Percentiles rank a stretch among this genome's conserved stretches.
phyloP scores from a whole-genome alignment of 352 stramenopile species.

The Halophytophthora batemanensis region DNA sequence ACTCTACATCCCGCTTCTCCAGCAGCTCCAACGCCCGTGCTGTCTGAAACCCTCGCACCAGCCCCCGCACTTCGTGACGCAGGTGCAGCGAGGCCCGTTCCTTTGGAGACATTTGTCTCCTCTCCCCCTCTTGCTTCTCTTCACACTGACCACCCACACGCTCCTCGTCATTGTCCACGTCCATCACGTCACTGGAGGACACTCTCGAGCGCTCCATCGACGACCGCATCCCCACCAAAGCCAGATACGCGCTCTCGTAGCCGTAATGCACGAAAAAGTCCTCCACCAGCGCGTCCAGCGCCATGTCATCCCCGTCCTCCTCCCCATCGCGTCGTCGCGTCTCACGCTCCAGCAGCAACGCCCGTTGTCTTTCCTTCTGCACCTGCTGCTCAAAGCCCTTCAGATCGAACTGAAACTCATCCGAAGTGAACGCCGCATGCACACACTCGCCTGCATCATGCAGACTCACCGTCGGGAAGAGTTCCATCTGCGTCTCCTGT shows the following conservation, averaged over 20 bases:
- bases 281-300: slow-evolving; percentile 31
- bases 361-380: slow-evolving; percentile 41
- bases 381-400: slow-evolving; percentile 40
- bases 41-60: slow-evolving; percentile 33
- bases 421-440: slow-evolving; percentile 17
- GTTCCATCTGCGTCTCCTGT: slow-evolving; percentile 18
- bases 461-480: slow-evolving; percentile 48
- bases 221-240: slow-evolving; percentile 15
- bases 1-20: slow-evolving; percentile 12
- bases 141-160: slow-evolving; percentile 3
- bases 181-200: slow-evolving; percentile 4
- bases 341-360: slow-evolving; percentile 21
- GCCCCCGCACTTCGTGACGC: slow-evolving; percentile 32
- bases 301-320: slow-evolving; percentile 24
- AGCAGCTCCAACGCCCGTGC: slow-evolving; percentile 26
- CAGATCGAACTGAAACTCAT: slow-evolving; percentile 50
- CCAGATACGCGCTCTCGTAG: slow-evolving; percentile 32
- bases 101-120: slow-evolving; percentile 5
- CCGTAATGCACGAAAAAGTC: slow-evolving; percentile 44
- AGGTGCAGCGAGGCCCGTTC: slow-evolving; percentile 23
- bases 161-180: slow-evolving; percentile 6
- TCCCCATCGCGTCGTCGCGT: slow-evolving; percentile 3
- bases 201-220: slow-evolving; percentile 7
- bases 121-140: slow-evolving; percentile 13
- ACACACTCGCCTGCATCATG: slow-evolving; percentile 45